Conservation (phyloP, 2,329 filamentous ascomycete species). For the Sphaerulina populicola region DNA sequence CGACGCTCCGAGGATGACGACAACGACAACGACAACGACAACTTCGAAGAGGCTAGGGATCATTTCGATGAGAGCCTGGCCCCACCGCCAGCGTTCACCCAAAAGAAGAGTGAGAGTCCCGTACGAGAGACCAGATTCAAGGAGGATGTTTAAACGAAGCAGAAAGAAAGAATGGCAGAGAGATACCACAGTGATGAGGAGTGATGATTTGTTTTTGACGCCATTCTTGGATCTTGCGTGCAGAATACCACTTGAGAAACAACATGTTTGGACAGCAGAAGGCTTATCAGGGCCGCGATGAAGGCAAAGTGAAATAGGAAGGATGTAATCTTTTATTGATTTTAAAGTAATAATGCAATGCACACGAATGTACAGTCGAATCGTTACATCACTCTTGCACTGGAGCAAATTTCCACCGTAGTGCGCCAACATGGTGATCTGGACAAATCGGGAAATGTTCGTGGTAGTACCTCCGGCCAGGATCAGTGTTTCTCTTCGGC, state of each 20-base stretch:
- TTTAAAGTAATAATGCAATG: background rate
- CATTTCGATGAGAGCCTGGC: constrained; percentile 42
- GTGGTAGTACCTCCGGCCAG: background rate
- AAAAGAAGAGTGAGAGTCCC: constrained; percentile 43
- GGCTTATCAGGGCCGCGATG: background rate
- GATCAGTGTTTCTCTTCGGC: background rate
- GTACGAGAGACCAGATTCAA: constrained; percentile 46
- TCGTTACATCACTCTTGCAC: background rate
- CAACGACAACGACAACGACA: constrained; percentile 38
- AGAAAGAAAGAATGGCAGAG: background rate
- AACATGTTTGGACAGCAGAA: background rate
- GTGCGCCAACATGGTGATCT: background rate
- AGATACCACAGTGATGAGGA: background rate
- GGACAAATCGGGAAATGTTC: background rate
- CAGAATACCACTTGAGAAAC: constrained; percentile 3
- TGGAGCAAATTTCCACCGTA: background rate
- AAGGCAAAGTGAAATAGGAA: background rate
- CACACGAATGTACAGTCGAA: background rate
- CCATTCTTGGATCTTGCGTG: background rate
- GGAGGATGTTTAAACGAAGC: constrained; percentile 44
- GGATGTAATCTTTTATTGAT: background rate
- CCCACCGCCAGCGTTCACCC: constrained; percentile 36
- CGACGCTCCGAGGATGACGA: constrained; percentile 19
- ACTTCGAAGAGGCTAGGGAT: constrained; percentile 48
- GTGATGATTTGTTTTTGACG: background rate